Evolutionary conservation across 495 filamentous ascomycete genomes (phyloP).

Genomic region (Tuber melanosporum): DNA sequence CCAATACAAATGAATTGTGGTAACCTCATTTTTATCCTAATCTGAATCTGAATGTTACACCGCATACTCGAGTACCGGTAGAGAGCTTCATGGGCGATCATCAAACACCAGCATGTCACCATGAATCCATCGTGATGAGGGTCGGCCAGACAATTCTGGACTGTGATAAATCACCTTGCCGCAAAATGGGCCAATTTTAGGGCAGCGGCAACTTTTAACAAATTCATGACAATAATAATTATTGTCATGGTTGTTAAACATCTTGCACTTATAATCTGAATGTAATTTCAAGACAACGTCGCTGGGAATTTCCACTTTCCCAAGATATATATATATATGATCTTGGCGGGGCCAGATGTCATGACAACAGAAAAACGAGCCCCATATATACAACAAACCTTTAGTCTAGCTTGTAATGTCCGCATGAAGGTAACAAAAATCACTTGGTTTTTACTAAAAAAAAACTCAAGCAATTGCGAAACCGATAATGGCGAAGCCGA

Average conservation of each 20-base stretch:
- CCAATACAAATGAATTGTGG: neutral
- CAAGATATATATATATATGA: neutral
- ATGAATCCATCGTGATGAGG: neutral
- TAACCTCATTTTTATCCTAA: constrained; percentile 2
- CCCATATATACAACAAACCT: no score
- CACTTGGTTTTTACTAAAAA: no score
- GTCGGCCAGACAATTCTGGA: neutral
- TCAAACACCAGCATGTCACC: neutral
- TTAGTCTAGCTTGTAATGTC: no score
- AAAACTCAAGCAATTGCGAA: no score
- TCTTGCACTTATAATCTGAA: neutral
- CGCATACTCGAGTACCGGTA: neutral
- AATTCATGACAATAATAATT: neutral
- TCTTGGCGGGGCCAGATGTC: no score
- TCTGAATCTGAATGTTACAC: neutral
- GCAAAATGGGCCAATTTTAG: neutral
- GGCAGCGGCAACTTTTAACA: neutral
- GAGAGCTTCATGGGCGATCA: neutral
- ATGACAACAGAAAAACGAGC: no score
- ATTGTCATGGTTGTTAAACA: neutral
- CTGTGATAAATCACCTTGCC: neutral
- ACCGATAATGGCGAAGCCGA: no score
- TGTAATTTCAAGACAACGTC: neutral
- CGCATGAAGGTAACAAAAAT: no score
- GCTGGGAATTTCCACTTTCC: neutral